phyloP scores from a whole-genome alignment of 1,284 basidiomycete species.

The Malassezia restricta region DNA sequence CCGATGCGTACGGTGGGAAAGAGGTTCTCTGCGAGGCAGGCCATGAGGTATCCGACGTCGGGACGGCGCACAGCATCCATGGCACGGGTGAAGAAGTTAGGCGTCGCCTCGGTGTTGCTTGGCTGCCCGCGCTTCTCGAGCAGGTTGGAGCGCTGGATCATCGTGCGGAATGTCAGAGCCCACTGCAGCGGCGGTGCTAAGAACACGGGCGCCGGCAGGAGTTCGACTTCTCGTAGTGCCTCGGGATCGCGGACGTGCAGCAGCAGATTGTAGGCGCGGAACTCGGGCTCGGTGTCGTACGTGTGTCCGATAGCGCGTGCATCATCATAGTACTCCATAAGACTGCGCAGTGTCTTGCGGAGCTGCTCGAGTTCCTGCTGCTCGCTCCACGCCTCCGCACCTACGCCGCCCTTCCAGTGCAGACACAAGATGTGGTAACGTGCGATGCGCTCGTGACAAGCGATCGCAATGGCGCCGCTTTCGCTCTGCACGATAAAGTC shows the following conservation, averaged over 20 bases:
- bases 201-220: slow-evolving; percentile 63
- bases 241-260: slow-evolving; percentile 76
- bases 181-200: slow-evolving; percentile 65
- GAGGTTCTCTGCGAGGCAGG: slow-evolving; percentile 51
- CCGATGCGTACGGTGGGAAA: slow-evolving; percentile 51
- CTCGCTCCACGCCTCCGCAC: slow-evolving; percentile 57
- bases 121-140: slow-evolving; percentile 48
- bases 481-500: slow-evolving; percentile 90
- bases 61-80: slow-evolving; percentile 48
- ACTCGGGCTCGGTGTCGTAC: slow-evolving; percentile 78
- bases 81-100: slow-evolving; percentile 54
- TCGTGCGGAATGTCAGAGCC: slow-evolving; percentile 64
- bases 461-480: slow-evolving; percentile 64
- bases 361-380: slow-evolving; percentile 74
- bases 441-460: slow-evolving; percentile 83
- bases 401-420: slow-evolving; percentile 51
- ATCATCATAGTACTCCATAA: slow-evolving; percentile 88
- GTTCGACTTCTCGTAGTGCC: slow-evolving; percentile 58
- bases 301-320: slow-evolving; percentile 55
- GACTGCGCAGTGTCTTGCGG: slow-evolving; percentile 70
- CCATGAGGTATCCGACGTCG: slow-evolving; percentile 49
- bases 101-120: slow-evolving; percentile 50
- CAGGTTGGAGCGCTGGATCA: slow-evolving; percentile 66
- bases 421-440: slow-evolving; percentile 82
- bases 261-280: slow-evolving; percentile 85